Conservation (phyloP, 1,139 yeast species). For the Candida glucosophila region DNA sequence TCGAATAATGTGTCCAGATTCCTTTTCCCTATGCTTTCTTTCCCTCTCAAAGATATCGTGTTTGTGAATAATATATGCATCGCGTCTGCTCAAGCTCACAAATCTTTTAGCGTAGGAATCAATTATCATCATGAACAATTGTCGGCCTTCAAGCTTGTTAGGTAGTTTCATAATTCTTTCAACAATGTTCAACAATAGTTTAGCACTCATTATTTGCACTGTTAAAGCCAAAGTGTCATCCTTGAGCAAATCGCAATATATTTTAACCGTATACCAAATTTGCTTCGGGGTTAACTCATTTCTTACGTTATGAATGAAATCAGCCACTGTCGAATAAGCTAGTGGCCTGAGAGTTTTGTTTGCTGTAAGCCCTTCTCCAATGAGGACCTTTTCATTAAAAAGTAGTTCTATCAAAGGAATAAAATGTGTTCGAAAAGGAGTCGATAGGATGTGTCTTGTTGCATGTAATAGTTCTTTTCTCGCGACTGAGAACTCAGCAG, state of each 20-base stretch:
- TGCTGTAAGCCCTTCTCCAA: slow-evolving; percentile 90
- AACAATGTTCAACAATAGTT: slow-evolving; percentile 74
- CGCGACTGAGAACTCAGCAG: slow-evolving; percentile 89
- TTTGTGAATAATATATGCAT: slow-evolving; percentile 55
- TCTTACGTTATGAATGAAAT: slow-evolving; percentile 87
- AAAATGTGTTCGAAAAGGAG: slow-evolving; percentile 76
- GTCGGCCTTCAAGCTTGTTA: slow-evolving; percentile 78
- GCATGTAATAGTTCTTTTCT: slow-evolving; percentile 91
- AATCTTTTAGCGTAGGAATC: slow-evolving; percentile 86
- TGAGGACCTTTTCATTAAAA: slow-evolving; percentile 77
- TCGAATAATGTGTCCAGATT: slow-evolving; percentile 32
- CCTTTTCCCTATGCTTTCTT: slow-evolving; percentile 32
- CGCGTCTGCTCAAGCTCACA: slow-evolving; percentile 63
- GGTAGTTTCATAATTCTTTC: slow-evolving; percentile 83
- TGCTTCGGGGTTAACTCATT: slow-evolving; percentile 76
- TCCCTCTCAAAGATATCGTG: slow-evolving; percentile 47
- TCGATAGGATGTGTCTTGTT: slow-evolving; percentile 85
- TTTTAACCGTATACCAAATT: slow-evolving; percentile 79
- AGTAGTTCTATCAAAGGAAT: slow-evolving; percentile 78
- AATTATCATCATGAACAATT: slow-evolving; percentile 70
- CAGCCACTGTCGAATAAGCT: slow-evolving; percentile 95
- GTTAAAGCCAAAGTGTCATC: slow-evolving; percentile 81
- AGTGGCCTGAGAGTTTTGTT: slow-evolving; percentile 81
- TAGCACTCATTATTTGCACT: slow-evolving; percentile 96
- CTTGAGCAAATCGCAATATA: slow-evolving; percentile 73